These are phyloP conservation scores for Ustilago nuda DNA, from an alignment of 1,284 basidiomycete genomes.

Conservation along the genomic window DNA sequence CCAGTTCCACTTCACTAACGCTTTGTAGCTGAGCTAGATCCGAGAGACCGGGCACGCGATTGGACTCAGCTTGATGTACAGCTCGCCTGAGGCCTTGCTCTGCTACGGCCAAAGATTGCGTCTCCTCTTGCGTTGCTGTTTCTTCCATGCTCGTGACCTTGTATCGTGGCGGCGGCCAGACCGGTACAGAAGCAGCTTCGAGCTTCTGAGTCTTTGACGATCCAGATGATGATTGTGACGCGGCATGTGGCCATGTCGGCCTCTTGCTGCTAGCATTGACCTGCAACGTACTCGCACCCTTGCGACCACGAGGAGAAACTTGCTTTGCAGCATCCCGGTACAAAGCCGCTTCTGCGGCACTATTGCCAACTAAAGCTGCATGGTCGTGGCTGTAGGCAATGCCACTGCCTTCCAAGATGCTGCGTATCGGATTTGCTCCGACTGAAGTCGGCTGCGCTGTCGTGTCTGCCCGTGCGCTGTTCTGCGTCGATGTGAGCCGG, in stretches of 20 bases:
- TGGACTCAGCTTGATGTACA: background rate
- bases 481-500: background rate
- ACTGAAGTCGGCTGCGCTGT: background rate
- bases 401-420: conserved; percentile 38
- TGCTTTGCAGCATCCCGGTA: conserved; percentile 17
- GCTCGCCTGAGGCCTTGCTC: conserved; percentile 24
- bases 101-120: conserved; percentile 29
- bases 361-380: conserved; percentile 29
- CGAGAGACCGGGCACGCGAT: conserved; percentile 18
- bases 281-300: background rate
- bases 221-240: conserved; percentile 1
- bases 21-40: conserved; percentile 30
- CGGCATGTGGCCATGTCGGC: background rate
- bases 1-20: conserved; percentile 32
- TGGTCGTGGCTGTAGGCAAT: conserved; percentile 42
- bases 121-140: conserved; percentile 15
- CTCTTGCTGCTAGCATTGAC: background rate
- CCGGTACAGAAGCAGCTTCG: background rate
- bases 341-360: conserved; percentile 31
- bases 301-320: conserved; percentile 5
- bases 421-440: conserved; percentile 24
- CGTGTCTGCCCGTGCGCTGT: background rate
- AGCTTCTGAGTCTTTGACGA: conserved; percentile 4
- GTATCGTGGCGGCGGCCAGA: conserved; percentile 31
- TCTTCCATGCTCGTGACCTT: background rate